A percentile compares a stretch with the other conserved stretches of the same genome.
These are phyloP conservation scores for Asterophora lycoperdoides DNA, from an alignment of 768 basidiomycete species.

Conservation along the genomic window DNA sequence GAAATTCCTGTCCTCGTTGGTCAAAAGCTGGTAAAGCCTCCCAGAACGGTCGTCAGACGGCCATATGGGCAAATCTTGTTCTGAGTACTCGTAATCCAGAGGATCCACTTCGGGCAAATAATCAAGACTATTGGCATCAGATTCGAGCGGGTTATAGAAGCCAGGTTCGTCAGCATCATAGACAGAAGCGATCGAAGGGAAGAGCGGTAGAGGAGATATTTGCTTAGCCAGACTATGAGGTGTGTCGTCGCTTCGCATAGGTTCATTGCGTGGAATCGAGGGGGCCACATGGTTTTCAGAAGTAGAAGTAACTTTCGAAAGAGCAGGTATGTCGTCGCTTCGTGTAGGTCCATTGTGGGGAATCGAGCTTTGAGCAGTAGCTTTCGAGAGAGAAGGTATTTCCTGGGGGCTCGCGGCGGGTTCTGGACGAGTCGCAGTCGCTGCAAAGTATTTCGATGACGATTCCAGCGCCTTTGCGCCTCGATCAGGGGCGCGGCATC, in stretches of 20 bases:
- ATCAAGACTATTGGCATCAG: not conserved
- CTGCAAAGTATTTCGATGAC: conserved; percentile 11
- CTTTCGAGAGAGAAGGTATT: not conserved
- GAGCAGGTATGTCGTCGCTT: not conserved
- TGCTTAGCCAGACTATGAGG: not conserved
- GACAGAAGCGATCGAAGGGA: not conserved
- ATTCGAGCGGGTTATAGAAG: not conserved
- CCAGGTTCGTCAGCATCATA: not conserved
- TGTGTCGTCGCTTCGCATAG: no score
- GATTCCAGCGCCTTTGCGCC: not conserved
- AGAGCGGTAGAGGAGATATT: not conserved
- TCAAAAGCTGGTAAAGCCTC: not conserved
- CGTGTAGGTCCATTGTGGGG: not conserved
- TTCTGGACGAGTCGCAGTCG: not conserved
- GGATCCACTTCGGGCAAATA: conserved; percentile 8
- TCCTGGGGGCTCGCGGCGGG: not conserved
- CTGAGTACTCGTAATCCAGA: conserved; percentile 14
- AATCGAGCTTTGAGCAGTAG: not conserved
- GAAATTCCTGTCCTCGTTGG: not conserved
- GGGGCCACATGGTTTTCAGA: not conserved
- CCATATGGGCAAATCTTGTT: not conserved
- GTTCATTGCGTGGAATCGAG: not conserved
- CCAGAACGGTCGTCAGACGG: not conserved
- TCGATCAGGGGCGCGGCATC: not conserved
- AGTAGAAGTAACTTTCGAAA: not conserved